These are phyloP conservation scores for Acmispon strigosus DNA, from an alignment of 306 rosid genomes.

Conservation along the genomic window DNA sequence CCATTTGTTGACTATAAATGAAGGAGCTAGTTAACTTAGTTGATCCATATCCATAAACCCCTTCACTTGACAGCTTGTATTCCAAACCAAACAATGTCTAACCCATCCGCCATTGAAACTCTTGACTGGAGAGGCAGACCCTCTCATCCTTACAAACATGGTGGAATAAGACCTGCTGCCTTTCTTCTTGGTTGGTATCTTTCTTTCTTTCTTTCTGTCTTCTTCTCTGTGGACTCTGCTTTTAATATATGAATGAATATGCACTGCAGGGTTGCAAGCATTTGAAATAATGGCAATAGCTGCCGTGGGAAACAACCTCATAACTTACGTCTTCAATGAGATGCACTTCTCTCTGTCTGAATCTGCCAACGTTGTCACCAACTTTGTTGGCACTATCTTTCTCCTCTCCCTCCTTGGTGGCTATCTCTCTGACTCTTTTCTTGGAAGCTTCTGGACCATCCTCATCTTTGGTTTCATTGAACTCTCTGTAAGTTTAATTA, in stretches of 20 bases:
- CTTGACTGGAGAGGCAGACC: slow-evolving; percentile 90
- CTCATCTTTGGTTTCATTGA: slow-evolving; percentile 88
- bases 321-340: slow-evolving; percentile 80
- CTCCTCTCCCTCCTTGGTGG: slow-evolving; percentile 93
- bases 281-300: slow-evolving; percentile 99
- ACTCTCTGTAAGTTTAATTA: slow-evolving; percentile 76
- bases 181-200: slow-evolving; percentile 40
- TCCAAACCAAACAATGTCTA: neutral
- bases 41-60: too few relatives aligned
- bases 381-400: slow-evolving; percentile 94
- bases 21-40: too few relatives aligned
- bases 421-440: slow-evolving; percentile 83
- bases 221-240: neutral
- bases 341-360: slow-evolving; percentile 87
- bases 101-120: neutral
- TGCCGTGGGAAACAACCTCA: slow-evolving; percentile 98
- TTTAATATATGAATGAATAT: too few relatives aligned
- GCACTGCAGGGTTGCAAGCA: slow-evolving; percentile 65
- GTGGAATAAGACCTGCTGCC: slow-evolving; percentile 63
- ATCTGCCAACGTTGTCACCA: slow-evolving; percentile 84
- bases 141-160: slow-evolving; percentile 53
- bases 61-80: too few relatives aligned
- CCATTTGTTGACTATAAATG: too few relatives aligned
- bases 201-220: neutral
- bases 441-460: slow-evolving; percentile 94